phyloP scores from a whole-genome alignment of 805 yeast species.

The Starmerella scarabaei region DNA sequence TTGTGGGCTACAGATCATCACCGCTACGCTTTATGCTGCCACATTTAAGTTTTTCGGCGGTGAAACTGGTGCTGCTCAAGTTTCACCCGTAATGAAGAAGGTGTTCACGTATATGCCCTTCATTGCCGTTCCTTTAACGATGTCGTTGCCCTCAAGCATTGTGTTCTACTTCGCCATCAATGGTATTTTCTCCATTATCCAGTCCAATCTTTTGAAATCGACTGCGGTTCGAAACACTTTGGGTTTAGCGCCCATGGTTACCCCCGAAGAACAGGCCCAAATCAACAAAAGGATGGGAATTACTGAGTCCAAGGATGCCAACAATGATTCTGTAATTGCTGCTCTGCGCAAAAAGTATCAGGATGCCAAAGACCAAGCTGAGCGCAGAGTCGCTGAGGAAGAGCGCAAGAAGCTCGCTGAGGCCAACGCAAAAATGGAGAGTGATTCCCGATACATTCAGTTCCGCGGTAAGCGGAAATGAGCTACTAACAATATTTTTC shows the following conservation, averaged over 20 bases:
- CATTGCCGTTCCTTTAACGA: conserved; percentile 75
- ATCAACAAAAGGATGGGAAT: conserved; percentile 19
- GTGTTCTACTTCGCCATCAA: conserved; percentile 76
- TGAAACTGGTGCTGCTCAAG: conserved; percentile 67
- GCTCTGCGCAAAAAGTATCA: conserved; percentile 22
- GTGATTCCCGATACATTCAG: conserved; percentile 18
- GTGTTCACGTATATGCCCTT: conserved; percentile 64
- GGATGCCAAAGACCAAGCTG: conserved; percentile 28
- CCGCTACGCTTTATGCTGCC: conserved; percentile 63
- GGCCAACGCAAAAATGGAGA: conserved; percentile 14
- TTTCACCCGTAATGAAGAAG: conserved; percentile 54
- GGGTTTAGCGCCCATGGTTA: conserved; percentile 49
- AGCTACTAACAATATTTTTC: neutral
- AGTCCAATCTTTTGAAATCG: conserved; percentile 53
- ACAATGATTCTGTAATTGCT: conserved; percentile 21
- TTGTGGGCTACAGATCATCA: conserved; percentile 67
- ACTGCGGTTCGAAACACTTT: conserved; percentile 42
- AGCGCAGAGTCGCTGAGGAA: conserved; percentile 24
- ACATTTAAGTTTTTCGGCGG: conserved; percentile 71
- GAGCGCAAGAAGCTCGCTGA: conserved; percentile 21
- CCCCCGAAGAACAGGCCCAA: conserved; percentile 33
- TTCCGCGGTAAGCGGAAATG: conserved; percentile 9
- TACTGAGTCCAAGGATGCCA: conserved; percentile 19
- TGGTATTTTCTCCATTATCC: conserved; percentile 60
- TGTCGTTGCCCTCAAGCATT: conserved; percentile 73